Base-by-base conservation (phyloP, 192 early-diverging fungal species). In the Coemansia sp. region DNA sequence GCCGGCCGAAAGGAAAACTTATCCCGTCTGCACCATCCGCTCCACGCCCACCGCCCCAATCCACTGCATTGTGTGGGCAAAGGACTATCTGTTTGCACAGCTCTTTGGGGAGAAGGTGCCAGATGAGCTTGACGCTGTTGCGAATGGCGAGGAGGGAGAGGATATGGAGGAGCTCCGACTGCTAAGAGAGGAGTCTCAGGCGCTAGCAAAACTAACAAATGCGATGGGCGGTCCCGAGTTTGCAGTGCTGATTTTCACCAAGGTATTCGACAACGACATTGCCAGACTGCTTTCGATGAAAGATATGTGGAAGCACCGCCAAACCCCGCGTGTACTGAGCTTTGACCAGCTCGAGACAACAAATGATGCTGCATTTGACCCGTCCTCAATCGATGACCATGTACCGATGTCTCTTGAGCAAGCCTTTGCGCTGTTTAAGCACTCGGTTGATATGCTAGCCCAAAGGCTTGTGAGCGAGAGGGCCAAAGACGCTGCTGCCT, bases 1-100 rank as follows among this genome's bases (percentile, higher is more conserved):
- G 65, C 86, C 91, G 2, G 90, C 86, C 3, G 80, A 83, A 62
- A 89, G 90, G 57, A 95, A 88, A 63, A 95, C 96, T 0, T 98
- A 91, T 62, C 92, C 98, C 16, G 92, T 98, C 7, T 99, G 98
- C 74, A 99, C 98, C 7, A 98, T 99, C 69, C 88, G 98, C 42
- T 93, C 91, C 39, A 99, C 98, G 6, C 98, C 98, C 0, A 91
- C 87, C 48, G 87, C 89, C 32, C 93, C 98, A 15, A 95, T 99
- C 49, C 98, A 99, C 72, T 98, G 96, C 67, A 94, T 99, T 67
- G 97, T 98, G 32, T 99, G 98, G 98, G 93, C 97, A 67, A 99
- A 99, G 77, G 92, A 88, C 67, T 99, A 95, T 77, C 83, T 98
- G 40, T 98, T 98, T 75, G 88, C 82, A 68, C 90, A 86, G 77